These are phyloP conservation scores for Thielaviopsis populi DNA, from an alignment of 2,329 filamentous ascomycete genomes.

Conservation along the genomic window DNA sequence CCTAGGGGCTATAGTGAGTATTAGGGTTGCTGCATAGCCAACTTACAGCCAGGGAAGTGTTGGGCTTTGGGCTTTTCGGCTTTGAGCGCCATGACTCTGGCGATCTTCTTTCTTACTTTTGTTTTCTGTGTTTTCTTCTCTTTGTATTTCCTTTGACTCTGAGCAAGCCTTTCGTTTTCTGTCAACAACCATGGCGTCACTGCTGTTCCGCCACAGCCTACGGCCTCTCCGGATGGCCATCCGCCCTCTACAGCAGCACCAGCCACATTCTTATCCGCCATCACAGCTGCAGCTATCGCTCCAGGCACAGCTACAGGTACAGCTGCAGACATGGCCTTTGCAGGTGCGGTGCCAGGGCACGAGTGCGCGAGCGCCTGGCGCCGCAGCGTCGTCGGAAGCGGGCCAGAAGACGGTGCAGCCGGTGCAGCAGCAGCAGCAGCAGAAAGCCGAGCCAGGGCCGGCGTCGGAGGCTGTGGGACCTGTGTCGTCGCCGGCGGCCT, in stretches of 20 bases:
- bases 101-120: background rate
- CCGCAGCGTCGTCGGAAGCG: background rate
- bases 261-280: background rate
- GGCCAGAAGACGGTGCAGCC: background rate
- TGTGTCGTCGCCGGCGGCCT: background rate
- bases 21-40: background rate
- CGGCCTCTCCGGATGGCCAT: background rate
- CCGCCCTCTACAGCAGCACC: background rate
- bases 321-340: background rate
- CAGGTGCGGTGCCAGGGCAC: background rate
- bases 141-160: background rate
- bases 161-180: background rate
- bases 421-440: background rate
- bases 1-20: background rate
- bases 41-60: background rate
- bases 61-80: background rate
- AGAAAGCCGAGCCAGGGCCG: background rate
- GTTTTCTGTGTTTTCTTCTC: background rate
- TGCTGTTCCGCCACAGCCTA: conserved; percentile 3
- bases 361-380: background rate
- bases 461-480: background rate
- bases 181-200: background rate
- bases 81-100: background rate
- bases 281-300: background rate
- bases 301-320: background rate